Percentiles rank a stretch among this genome's conserved stretches.
Conservation (phyloP, 352 stramenopile genomes). For the Phytophthora aleatoria region DNA sequence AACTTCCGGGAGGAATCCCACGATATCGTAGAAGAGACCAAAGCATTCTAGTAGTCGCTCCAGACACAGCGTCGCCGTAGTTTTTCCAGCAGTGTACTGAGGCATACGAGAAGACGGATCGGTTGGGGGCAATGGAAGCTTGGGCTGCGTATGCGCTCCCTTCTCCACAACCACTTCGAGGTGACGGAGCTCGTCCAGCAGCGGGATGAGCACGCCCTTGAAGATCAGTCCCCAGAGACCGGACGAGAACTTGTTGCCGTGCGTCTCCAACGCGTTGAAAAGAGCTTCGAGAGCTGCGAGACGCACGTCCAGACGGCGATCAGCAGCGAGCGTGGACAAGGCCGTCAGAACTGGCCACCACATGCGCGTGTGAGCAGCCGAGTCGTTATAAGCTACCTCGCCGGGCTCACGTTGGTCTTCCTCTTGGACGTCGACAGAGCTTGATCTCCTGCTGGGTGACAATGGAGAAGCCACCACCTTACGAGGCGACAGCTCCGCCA, state of each 20-base stretch:
- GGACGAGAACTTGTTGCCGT: constrained; percentile 73
- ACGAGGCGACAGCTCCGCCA: constrained; percentile 48
- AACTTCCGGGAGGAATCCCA: constrained; percentile 79
- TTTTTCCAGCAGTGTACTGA: constrained; percentile 46
- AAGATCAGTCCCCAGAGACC: constrained; percentile 87
- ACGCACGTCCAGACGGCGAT: constrained; percentile 90
- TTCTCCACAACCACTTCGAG: constrained; percentile 69
- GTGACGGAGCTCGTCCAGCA: constrained; percentile 80
- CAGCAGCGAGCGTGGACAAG: constrained; percentile 92
- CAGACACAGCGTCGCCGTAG: constrained; percentile 69
- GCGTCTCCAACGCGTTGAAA: constrained; percentile 70
- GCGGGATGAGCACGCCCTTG: constrained; percentile 83
- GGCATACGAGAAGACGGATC: constrained; percentile 34
- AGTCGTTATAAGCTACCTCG: constrained; percentile 68
- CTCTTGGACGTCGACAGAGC: constrained; percentile 32
- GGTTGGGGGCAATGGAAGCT: constrained; percentile 39
- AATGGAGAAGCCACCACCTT: constrained; percentile 15
- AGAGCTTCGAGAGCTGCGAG: constrained; percentile 73
- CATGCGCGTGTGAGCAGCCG: constrained; percentile 67
- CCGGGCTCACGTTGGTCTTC: constrained; percentile 13
- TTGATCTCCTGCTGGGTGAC: constrained; percentile 37
- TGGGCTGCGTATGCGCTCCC: constrained; percentile 37
- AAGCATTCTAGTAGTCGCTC: constrained; percentile 73
- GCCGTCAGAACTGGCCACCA: constrained; percentile 97
- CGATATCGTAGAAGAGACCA: constrained; percentile 79